Percentiles rank a stretch among this genome's conserved stretches.
Evolutionary conservation across 345 rosid species (phyloP).

Genomic region (Eucalyptus shirleyi): DNA sequence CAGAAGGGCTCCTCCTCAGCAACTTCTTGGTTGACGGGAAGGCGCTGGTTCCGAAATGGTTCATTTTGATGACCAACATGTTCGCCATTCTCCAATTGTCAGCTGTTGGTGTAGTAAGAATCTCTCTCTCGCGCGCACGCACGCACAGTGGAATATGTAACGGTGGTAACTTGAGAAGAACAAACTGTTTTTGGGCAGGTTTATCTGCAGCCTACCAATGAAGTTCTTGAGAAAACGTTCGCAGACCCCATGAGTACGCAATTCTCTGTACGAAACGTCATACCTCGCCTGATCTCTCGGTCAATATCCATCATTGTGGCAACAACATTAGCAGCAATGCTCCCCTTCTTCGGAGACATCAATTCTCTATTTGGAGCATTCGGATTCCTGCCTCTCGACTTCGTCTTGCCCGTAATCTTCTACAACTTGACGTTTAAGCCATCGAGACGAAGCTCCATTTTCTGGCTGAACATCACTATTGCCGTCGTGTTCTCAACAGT

Average conservation of each 20-base stretch:
- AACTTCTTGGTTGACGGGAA: conserved; percentile 34
- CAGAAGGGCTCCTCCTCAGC: conserved; percentile 46
- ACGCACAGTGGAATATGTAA: neutral
- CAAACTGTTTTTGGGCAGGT: conserved; percentile 21
- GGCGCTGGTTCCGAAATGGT: conserved; percentile 56
- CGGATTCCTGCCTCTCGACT: conserved; percentile 84
- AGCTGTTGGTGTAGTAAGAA: conserved; percentile 68
- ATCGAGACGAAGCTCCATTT: conserved; percentile 36
- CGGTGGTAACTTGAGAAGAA: neutral
- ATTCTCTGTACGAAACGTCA: conserved; percentile 47
- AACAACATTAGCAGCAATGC: conserved; percentile 58
- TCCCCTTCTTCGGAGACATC: conserved; percentile 83
- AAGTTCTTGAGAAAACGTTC: conserved; percentile 38
- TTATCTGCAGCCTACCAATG: conserved; percentile 84
- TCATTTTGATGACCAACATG: conserved; percentile 47
- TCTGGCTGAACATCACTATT: conserved; percentile 55
- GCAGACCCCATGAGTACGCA: conserved; percentile 40
- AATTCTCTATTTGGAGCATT: conserved; percentile 62
- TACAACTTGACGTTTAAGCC: conserved; percentile 80
- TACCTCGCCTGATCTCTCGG: conserved; percentile 44
- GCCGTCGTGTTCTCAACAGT: conserved; percentile 41
- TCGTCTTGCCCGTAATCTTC: conserved; percentile 59
- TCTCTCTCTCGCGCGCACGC: neutral
- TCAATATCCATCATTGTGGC: conserved; percentile 51
- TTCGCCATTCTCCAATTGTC: conserved; percentile 65